Percentiles rank a stretch among this genome's conserved stretches.
Evolutionary conservation across 2,329 filamentous ascomycete species (phyloP).

Genomic region (Hypoxylon sp.): DNA sequence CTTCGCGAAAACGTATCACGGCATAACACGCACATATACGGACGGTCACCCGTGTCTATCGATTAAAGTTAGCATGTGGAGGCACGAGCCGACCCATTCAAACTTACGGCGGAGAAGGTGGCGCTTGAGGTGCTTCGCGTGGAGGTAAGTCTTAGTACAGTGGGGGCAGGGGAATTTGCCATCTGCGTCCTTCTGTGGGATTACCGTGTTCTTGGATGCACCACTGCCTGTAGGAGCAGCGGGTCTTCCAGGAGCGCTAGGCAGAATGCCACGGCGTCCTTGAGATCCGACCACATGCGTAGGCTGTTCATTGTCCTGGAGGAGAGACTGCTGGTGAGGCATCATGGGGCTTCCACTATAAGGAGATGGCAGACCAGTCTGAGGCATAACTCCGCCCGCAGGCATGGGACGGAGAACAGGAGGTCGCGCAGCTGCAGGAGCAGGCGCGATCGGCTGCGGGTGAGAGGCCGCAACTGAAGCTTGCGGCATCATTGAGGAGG

Average conservation of each 20-base stretch:
- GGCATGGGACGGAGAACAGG: slow-evolving; percentile 80
- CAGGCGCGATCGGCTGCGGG: slow-evolving; percentile 82
- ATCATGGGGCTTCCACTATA: slow-evolving; percentile 72
- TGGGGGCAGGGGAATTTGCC: slow-evolving; percentile 98
- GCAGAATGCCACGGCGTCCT: slow-evolving; percentile 90
- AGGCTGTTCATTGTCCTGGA: slow-evolving; percentile 74
- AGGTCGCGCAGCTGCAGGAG: slow-evolving; percentile 72
- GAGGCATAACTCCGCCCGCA: slow-evolving; percentile 73
- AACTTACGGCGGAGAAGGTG: slow-evolving; percentile 95
- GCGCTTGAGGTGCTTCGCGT: slow-evolving; percentile 97
- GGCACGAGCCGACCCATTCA: slow-evolving; percentile 17
- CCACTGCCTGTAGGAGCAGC: slow-evolving; percentile 80
- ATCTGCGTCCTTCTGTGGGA: slow-evolving; percentile 94
- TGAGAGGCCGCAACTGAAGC: slow-evolving; percentile 77
- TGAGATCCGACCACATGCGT: slow-evolving; percentile 97
- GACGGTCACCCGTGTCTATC: slow-evolving; percentile 94
- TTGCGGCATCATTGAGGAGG: slow-evolving; percentile 76
- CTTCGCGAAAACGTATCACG: slow-evolving; percentile 98
- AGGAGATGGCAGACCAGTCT: slow-evolving; percentile 70
- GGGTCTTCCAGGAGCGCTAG: slow-evolving; percentile 88
- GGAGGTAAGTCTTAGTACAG: slow-evolving; percentile 97
- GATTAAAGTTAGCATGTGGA: slow-evolving; percentile 38
- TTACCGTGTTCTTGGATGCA: slow-evolving; percentile 82
- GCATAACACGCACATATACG: slow-evolving; percentile 98
- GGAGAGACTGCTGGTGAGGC: slow-evolving; percentile 67